phyloP scores from a whole-genome alignment of 2,329 filamentous ascomycete species.

The Aureobasidium vineae region DNA sequence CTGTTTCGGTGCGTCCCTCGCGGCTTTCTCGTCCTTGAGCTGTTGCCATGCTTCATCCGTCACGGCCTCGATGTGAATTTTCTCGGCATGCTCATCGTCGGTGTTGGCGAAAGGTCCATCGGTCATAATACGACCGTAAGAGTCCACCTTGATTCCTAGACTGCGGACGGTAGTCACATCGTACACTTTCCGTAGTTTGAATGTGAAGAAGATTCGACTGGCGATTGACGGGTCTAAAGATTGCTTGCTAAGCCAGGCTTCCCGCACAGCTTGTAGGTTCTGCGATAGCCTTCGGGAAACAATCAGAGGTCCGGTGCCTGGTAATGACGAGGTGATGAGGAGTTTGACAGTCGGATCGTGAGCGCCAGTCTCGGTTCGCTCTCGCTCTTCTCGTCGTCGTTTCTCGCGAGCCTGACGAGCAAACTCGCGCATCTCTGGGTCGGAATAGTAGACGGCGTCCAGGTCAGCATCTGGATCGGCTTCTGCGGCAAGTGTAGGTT shows the following conservation, averaged over 20 bases:
- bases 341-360: conserved; percentile 58
- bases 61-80: conserved; percentile 75
- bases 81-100: conserved; percentile 51
- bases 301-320: conserved; percentile 59
- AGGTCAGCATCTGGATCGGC: conserved; percentile 31
- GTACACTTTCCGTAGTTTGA: conserved; percentile 70
- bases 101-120: conserved; percentile 51
- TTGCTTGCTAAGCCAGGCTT: conserved; percentile 65
- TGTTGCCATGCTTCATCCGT: conserved; percentile 62
- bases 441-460: conserved; percentile 37
- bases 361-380: conserved; percentile 29
- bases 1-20: background rate
- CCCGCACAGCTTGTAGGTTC: conserved; percentile 63
- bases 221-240: conserved; percentile 45
- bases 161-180: conserved; percentile 70
- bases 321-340: conserved; percentile 66
- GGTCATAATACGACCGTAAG: conserved; percentile 41
- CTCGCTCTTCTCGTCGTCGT: conserved; percentile 36
- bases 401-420: conserved; percentile 45
- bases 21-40: conserved; percentile 49
- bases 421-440: conserved; percentile 47
- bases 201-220: conserved; percentile 70
- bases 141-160: conserved; percentile 59
- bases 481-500: conserved; percentile 23
- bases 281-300: conserved; percentile 67